Conservation (phyloP, 108 stramenopile genomes). For the Asterionellopsis glacialis region DNA sequence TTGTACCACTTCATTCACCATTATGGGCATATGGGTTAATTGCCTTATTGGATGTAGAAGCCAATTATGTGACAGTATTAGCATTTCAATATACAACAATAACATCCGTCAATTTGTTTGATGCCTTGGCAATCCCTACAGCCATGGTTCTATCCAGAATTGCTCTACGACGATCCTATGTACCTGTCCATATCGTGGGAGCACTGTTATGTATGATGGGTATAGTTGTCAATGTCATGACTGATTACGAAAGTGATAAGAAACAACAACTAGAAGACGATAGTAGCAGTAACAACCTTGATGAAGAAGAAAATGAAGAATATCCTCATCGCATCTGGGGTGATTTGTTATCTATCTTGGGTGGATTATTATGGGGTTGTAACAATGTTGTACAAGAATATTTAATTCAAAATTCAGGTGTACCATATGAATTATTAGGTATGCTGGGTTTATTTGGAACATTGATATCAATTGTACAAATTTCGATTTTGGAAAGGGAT, state of each 20-base stretch:
- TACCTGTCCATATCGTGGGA: conserved; percentile 23
- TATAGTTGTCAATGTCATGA: conserved; percentile 47
- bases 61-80: conserved; percentile 1
- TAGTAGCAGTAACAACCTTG: no score
- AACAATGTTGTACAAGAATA: conserved; percentile 70
- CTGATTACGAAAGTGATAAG: conserved; percentile 37
- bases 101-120: conserved; percentile 71
- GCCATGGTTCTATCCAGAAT: conserved; percentile 67
- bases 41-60: conserved; percentile 4
- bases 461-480: conserved; percentile 35
- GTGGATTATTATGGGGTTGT: conserved; percentile 23
- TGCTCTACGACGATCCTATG: conserved; percentile 50
- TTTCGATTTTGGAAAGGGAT: conserved; percentile 33
- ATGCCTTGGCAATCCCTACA: conserved; percentile 84
- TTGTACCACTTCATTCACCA: conserved; percentile 4
- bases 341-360: not conserved
- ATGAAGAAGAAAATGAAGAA: conserved; percentile 4
- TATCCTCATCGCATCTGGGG: conserved; percentile 2
- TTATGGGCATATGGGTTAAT: conserved; percentile 1
- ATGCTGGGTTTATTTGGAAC: conserved; percentile 71
- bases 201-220: conserved; percentile 50
- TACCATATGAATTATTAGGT: conserved; percentile 58
- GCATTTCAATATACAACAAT: conserved; percentile 65
- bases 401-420: conserved; percentile 43
- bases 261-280: conserved; percentile 34